Percentiles rank a stretch among this genome's conserved stretches.
phyloP scores from a whole-genome alignment of 441 rosid species.

The Jatropha podagrica region DNA sequence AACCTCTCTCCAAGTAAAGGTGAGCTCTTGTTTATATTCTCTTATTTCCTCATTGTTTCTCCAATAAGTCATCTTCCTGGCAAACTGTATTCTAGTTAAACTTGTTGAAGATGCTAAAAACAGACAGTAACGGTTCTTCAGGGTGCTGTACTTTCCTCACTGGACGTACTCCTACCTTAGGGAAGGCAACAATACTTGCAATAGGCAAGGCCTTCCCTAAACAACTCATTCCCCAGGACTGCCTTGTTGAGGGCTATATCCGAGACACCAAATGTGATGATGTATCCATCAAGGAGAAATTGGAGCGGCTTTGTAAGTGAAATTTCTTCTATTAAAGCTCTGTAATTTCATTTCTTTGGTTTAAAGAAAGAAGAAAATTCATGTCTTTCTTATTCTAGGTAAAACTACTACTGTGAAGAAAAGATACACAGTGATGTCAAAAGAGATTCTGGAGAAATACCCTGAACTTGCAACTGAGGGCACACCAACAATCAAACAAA shows the following conservation, averaged over 20 bases:
- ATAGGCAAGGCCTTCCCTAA: conserved; percentile 88
- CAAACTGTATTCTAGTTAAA: conserved; percentile 21
- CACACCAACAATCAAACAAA: conserved; percentile 70
- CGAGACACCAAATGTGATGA: conserved; percentile 87
- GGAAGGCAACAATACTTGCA: conserved; percentile 84
- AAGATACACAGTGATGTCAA: conserved; percentile 83
- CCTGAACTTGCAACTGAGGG: conserved; percentile 84
- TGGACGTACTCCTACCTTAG: conserved; percentile 54
- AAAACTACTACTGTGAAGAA: conserved; percentile 93
- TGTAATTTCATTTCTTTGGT: neutral
- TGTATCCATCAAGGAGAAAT: conserved; percentile 66
- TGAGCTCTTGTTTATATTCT: conserved; percentile 44
- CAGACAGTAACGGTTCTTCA: conserved; percentile 29
- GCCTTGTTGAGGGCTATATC: conserved; percentile 78
- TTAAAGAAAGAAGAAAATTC: neutral
- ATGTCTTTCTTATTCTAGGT: conserved; percentile 41
- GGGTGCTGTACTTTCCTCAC: conserved; percentile 24
- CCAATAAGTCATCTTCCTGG: conserved; percentile 16
- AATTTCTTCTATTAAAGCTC: conserved; percentile 1
- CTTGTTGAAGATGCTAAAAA: conserved; percentile 42
- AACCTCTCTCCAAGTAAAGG: conserved; percentile 51
- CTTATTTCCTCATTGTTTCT: conserved; percentile 14
- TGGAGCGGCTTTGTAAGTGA: conserved; percentile 77
- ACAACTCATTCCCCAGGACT: conserved; percentile 80
- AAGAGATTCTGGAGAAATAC: conserved; percentile 74